Percentiles rank a stretch among this genome's conserved stretches.
These are phyloP conservation scores for Pouteria campechiana DNA, from an alignment of 179 eudicot genomes.

Conservation along the genomic window DNA sequence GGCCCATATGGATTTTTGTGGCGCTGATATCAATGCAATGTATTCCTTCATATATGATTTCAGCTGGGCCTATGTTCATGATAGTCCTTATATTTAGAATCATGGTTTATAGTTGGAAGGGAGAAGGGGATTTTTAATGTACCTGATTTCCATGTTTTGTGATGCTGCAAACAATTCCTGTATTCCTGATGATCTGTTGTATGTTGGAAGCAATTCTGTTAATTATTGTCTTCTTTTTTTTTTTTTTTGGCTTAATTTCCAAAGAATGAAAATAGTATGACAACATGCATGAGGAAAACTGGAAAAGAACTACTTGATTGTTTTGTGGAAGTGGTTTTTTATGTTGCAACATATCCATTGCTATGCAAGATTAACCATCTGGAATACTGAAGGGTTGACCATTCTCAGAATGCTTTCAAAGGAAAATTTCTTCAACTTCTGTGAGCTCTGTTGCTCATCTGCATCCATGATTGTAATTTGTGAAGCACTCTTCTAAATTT, in stretches of 20 bases:
- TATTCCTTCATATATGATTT: no score
- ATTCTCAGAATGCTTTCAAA: neutral
- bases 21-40: no score
- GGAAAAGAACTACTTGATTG: no score
- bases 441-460: conserved; percentile 86
- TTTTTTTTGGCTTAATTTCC: no score
- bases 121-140: neutral
- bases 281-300: no score
- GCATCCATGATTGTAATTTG: conserved; percentile 89
- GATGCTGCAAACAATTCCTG: neutral
- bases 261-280: no score
- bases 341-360: no score
- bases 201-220: neutral
- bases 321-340: neutral
- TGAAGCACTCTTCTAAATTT: conserved; percentile 42
- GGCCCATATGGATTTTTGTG: no score
- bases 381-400: neutral
- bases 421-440: neutral
- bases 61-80: no score
- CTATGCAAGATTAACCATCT: no score
- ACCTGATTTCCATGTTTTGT: neutral
- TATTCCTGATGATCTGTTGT: neutral
- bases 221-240: neutral
- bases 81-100: no score
- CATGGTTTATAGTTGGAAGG: no score